Evolutionary conservation across 495 filamentous ascomycete species (phyloP).

Genomic region (Pyrenula massariospora): DNA sequence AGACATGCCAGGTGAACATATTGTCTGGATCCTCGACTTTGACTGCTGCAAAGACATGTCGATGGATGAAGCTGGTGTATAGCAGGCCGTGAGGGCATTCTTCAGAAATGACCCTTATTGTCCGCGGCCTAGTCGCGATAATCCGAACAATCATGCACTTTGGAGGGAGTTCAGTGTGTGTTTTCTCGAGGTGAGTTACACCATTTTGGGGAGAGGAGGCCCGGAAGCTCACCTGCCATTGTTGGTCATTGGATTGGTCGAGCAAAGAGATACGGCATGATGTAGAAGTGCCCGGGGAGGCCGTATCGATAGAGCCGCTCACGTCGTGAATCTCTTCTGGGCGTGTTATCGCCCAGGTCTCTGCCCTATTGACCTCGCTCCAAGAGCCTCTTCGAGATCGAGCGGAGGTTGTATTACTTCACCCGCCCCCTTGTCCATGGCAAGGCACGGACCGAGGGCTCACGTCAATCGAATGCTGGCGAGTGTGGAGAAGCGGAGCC

Average conservation of each 20-base stretch:
- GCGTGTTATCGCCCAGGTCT: too few relatives aligned
- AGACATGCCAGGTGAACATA: background rate
- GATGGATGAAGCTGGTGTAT: slow-evolving; percentile 19
- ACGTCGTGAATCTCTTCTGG: too few relatives aligned
- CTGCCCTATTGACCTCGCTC: too few relatives aligned
- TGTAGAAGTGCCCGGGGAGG: too few relatives aligned
- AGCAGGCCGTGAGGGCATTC: slow-evolving; percentile 21
- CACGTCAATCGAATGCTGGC: too few relatives aligned
- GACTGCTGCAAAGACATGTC: slow-evolving; percentile 23
- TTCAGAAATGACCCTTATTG: slow-evolving; percentile 29
- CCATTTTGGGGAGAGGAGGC: background rate
- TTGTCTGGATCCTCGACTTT: slow-evolving; percentile 34
- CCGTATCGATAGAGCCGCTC: too few relatives aligned
- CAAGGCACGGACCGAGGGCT: too few relatives aligned
- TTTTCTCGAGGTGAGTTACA: background rate
- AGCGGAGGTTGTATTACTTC: too few relatives aligned
- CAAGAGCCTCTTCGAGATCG: too few relatives aligned
- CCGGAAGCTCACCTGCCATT: background rate
- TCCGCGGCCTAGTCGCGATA: slow-evolving; percentile 17
- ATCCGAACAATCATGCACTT: slow-evolving; percentile 7
- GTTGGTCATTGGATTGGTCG: background rate
- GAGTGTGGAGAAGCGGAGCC: too few relatives aligned
- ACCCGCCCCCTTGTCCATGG: too few relatives aligned
- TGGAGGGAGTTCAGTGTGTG: slow-evolving; percentile 18
- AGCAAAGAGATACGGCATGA: background rate